These are phyloP conservation scores for Curvularia sp. DNA, from an alignment of 2,329 filamentous ascomycete species.

Conservation along the genomic window DNA sequence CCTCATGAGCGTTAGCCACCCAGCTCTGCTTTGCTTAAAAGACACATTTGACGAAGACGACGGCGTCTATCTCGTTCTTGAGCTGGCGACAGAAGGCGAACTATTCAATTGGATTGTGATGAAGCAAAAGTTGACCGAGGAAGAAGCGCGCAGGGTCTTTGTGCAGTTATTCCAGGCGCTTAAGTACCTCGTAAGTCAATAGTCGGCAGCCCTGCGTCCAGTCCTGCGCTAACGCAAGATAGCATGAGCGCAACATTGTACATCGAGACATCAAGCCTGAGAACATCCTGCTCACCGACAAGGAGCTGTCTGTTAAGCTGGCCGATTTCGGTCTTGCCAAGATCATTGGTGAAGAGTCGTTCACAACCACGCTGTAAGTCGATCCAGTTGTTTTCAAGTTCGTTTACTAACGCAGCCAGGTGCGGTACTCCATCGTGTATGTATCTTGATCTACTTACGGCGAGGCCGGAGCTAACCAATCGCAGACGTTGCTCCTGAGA, in stretches of 20 bases:
- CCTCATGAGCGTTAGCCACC: conserved; percentile 95
- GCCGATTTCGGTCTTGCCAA: conserved; percentile 97
- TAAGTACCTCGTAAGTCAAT: conserved; percentile 81
- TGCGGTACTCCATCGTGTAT: conserved; percentile 90
- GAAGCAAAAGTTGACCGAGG: conserved; percentile 86
- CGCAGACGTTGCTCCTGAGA: conserved; percentile 88
- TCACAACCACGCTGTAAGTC: conserved; percentile 85
- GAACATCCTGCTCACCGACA: conserved; percentile 89
- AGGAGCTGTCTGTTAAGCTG: conserved; percentile 84
- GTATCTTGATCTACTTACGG: not conserved
- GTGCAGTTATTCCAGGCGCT: conserved; percentile 90
- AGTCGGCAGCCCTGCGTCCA: not conserved
- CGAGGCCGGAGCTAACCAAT: conserved; percentile 28
- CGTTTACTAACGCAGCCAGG: conserved; percentile 46
- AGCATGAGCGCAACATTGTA: conserved; percentile 97
- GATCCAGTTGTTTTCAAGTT: not conserved
- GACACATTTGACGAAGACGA: conserved; percentile 93
- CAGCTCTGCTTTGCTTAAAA: conserved; percentile 89
- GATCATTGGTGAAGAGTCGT: conserved; percentile 97
- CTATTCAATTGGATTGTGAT: conserved; percentile 94
- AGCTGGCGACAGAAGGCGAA: conserved; percentile 90
- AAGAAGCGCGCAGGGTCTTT: conserved; percentile 85
- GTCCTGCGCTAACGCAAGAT: conserved; percentile 35
- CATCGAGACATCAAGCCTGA: conserved; percentile 98
- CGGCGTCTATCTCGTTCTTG: conserved; percentile 88